Conservation (phyloP, 2,329 filamentous ascomycete genomes). For the Pyrenophora teres region DNA sequence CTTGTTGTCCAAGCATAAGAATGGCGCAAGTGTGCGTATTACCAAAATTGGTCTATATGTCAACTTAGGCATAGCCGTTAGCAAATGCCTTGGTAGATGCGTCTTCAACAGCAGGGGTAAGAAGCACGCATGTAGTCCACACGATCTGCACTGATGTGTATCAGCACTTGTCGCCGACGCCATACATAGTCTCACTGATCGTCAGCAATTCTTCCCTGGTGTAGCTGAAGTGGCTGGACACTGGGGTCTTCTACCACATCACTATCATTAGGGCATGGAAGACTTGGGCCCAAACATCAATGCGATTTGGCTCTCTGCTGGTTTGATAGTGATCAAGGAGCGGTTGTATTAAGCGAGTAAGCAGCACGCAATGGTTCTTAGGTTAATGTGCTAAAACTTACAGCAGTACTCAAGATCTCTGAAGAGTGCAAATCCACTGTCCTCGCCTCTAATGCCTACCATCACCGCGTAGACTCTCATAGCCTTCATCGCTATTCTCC, state of each 20-base stretch:
- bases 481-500: slow-evolving; percentile 86
- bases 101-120: slow-evolving; percentile 84
- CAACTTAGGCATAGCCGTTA: slow-evolving; percentile 92
- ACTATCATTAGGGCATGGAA: slow-evolving; percentile 66
- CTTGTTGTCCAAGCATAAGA: slow-evolving; percentile 79
- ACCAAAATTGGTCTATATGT: slow-evolving; percentile 86
- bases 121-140: slow-evolving; percentile 12
- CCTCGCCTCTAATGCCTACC: slow-evolving; percentile 91
- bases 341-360: slow-evolving; percentile 95
- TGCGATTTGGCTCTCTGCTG: slow-evolving; percentile 90
- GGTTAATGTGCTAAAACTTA: slow-evolving; percentile 25
- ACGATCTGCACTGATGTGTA: slow-evolving; percentile 21
- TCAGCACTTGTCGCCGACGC: slow-evolving; percentile 84
- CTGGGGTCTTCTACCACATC: slow-evolving; percentile 55
- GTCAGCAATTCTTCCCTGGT: slow-evolving; percentile 61
- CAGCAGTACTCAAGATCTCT: slow-evolving; percentile 87
- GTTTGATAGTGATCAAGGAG: slow-evolving; percentile 90
- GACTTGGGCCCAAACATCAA: slow-evolving; percentile 80
- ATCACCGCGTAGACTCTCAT: slow-evolving; percentile 97
- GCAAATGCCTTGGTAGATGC: slow-evolving; percentile 90
- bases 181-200: slow-evolving; percentile 92
- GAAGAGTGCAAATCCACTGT: slow-evolving; percentile 93
- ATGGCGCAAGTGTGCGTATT: slow-evolving; percentile 91
- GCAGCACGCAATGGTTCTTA: slow-evolving; percentile 8
- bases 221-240: slow-evolving; percentile 50